These are phyloP conservation scores for Botryosphaeria dothidea DNA, from an alignment of 2,329 filamentous ascomycete genomes.

Conservation along the genomic window DNA sequence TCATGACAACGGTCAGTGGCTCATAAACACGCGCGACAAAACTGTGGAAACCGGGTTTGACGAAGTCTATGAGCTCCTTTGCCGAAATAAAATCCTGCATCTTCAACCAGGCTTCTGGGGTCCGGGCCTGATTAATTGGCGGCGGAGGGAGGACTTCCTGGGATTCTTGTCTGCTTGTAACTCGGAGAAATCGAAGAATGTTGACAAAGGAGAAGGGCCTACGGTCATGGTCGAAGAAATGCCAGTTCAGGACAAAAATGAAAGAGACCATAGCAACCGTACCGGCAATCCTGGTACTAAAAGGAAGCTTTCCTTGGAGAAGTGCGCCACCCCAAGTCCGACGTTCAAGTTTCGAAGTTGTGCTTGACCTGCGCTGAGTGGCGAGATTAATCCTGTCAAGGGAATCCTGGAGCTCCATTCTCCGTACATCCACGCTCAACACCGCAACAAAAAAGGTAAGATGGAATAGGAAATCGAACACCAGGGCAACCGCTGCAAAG, in stretches of 20 bases:
- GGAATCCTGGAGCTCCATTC: constrained; percentile 74
- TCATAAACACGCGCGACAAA: constrained; percentile 75
- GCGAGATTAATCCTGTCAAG: constrained; percentile 49
- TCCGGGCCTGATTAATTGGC: constrained; percentile 71
- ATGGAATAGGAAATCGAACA: constrained; percentile 77
- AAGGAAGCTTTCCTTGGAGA: constrained; percentile 63
- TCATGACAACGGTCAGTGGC: constrained; percentile 70
- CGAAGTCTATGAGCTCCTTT: constrained; percentile 71
- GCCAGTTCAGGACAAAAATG: constrained; percentile 72
- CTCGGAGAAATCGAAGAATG: constrained; percentile 23
- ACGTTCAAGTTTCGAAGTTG: constrained; percentile 46
- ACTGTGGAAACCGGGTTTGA: constrained; percentile 70
- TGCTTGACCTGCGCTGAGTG: constrained; percentile 13
- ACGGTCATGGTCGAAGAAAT: constrained; percentile 68
- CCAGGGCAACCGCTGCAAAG: constrained; percentile 72
- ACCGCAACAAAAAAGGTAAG: constrained; percentile 80
- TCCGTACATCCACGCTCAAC: constrained; percentile 74
- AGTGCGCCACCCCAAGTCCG: constrained; percentile 63
- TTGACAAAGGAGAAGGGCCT: constrained; percentile 32
- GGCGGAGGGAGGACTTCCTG: constrained; percentile 47
- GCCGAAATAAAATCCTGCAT: constrained; percentile 79
- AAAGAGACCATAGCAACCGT: constrained; percentile 73
- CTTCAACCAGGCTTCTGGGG: constrained; percentile 74
- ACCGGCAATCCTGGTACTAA: constrained; percentile 74
- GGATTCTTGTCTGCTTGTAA: constrained; percentile 24